Conservation (phyloP, 2,329 filamentous ascomycete species). For the Colletotrichum sojae region DNA sequence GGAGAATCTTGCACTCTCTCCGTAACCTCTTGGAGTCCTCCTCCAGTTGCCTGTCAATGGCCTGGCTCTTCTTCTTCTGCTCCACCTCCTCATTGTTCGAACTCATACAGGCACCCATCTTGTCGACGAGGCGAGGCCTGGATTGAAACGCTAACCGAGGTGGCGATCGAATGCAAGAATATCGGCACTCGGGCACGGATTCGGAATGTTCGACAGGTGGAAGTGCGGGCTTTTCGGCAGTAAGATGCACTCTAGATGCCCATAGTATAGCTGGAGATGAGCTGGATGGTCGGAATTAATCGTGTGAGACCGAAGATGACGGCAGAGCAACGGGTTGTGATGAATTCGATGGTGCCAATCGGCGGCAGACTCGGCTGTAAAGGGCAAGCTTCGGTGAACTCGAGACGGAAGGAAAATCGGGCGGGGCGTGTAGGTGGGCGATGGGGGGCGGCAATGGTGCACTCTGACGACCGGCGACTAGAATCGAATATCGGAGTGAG, state of each 20-base stretch:
- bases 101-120: slow-evolving; percentile 96
- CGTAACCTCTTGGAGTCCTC: slow-evolving; percentile 94
- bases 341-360: slow-evolving; percentile 10
- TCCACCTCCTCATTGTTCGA: slow-evolving; percentile 88
- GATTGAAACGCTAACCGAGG: slow-evolving; percentile 1
- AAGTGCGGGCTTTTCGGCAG: slow-evolving; percentile 9
- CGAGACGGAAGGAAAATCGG: background rate
- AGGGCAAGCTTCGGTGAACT: slow-evolving; percentile 11
- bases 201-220: slow-evolving; percentile 5
- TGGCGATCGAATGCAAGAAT: slow-evolving; percentile 1
- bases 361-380: slow-evolving; percentile 30
- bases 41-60: slow-evolving; percentile 93
- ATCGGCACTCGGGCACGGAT: slow-evolving; percentile 15
- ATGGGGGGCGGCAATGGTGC: slow-evolving; percentile 7
- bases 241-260: slow-evolving; percentile 35
- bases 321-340: slow-evolving; percentile 1
- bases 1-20: slow-evolving; percentile 98
- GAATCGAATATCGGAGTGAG: slow-evolving; percentile 14
- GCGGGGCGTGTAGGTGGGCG: background rate
- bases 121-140: slow-evolving; percentile 46
- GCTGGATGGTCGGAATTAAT: background rate
- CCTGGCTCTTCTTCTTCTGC: slow-evolving; percentile 96
- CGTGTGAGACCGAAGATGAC: background rate
- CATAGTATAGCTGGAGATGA: slow-evolving; percentile 29
- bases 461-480: background rate